Evolutionary conservation across 108 stramenopile genomes (phyloP), one percentile per base, ranked within the genome.

Genomic region (Pseudonitzschia multiseries): DNA sequence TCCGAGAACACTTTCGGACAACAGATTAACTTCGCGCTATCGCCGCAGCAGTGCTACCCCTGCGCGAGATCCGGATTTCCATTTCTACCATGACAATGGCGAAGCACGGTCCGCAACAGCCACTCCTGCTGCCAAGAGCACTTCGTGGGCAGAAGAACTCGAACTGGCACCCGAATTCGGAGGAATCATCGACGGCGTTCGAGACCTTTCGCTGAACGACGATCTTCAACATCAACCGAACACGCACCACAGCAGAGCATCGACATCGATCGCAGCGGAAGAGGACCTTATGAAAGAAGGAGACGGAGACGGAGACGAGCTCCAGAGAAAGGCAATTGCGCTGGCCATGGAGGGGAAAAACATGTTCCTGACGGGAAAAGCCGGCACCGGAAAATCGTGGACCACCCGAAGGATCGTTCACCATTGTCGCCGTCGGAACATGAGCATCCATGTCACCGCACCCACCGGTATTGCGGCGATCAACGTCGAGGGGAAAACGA

Each of bases 361-460:
- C 56, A 65, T 83, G 9, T 86, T 89, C 57, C 76, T 86, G 50
- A 81, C 80, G 1, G 80, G 80, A 51, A 53, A 60, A 26, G 80
- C 81, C 17, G 81, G 81, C 13, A 81, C 81, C 13, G 81, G 81
- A n/a, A 81, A 81, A 36, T 69, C 66, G 0, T 57, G 32, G 36
- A 65, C 77, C 2, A 74, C 60, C 46, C 74, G 56, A 76, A 71
- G 24, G 56, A 79, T 76, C 28, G 64, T 72, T 15, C 8, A 24
- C n/a, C 15, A 18, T 4, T 27, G 26, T 32, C 48, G 48, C 14
- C 15, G 36, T 17, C 15, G 36, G 10, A 17, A 18, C 24, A 59
- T 73, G 17, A 42, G 8, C 6, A 59, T 24, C 17, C 56, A 57
- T 18, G 28, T 65, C 42, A 63, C 71, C 12, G 71, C 71, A 31